phyloP scores from a whole-genome alignment of 257 asterid genomes.

The Hygrophila difformis region DNA sequence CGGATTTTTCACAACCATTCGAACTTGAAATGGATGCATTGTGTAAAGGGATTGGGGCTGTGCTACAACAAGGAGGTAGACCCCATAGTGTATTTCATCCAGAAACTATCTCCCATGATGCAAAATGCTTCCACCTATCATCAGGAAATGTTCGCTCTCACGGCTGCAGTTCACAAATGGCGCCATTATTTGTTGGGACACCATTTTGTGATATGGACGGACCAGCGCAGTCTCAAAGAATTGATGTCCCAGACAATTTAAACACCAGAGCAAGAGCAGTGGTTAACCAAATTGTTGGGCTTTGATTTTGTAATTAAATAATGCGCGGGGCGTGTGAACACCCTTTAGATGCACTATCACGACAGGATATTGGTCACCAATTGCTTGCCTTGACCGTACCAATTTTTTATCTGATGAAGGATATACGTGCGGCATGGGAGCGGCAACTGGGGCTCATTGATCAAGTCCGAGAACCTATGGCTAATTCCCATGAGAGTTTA shows the following conservation, averaged over 20 bases:
- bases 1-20: not conserved
- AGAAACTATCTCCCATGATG: not conserved
- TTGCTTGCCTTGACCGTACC: not conserved
- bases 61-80: not conserved
- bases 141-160: not conserved
- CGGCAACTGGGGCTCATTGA: too few relatives aligned
- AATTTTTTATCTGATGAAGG: too few relatives aligned
- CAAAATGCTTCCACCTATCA: not conserved
- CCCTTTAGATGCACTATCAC: not conserved
- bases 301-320: not conserved
- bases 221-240: not conserved
- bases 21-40: not conserved
- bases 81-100: not conserved
- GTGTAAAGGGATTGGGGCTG: not conserved
- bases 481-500: too few relatives aligned
- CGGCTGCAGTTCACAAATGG: not conserved
- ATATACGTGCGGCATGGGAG: too few relatives aligned
- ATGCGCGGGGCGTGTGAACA: not conserved
- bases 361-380: not conserved
- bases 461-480: too few relatives aligned
- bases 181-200: not conserved
- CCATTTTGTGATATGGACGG: not conserved
- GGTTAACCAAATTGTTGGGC: not conserved
- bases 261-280: not conserved
- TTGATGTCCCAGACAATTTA: not conserved